Percentiles rank a stretch among this genome's conserved stretches.
Conservation (phyloP, 2,329 filamentous ascomycete species). For the Fusarium sp. region DNA sequence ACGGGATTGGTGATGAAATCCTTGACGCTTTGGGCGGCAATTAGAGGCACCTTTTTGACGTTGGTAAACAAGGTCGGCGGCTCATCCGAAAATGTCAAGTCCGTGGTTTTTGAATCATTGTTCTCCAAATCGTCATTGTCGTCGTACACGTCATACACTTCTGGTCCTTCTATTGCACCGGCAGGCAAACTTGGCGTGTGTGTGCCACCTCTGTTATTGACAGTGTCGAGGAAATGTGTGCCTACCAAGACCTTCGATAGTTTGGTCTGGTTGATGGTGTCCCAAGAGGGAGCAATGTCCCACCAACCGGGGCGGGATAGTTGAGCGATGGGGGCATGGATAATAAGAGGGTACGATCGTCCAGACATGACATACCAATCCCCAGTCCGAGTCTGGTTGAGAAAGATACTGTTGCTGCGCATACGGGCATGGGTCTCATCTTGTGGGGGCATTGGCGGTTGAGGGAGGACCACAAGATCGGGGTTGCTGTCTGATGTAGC, state of each 20-base stretch:
- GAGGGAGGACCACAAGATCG: slow-evolving; percentile 85
- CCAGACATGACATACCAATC: slow-evolving; percentile 97
- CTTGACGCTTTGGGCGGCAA: slow-evolving; percentile 59
- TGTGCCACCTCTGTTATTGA: slow-evolving; percentile 44
- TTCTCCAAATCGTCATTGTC: slow-evolving; percentile 46
- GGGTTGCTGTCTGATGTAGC: slow-evolving; percentile 71
- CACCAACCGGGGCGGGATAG: slow-evolving; percentile 59
- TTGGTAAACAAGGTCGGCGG: slow-evolving; percentile 59
- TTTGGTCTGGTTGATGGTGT: slow-evolving; percentile 55
- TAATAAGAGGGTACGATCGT: slow-evolving; percentile 83
- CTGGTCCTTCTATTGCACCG: slow-evolving; percentile 41
- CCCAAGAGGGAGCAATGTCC: slow-evolving; percentile 53
- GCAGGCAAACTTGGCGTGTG: slow-evolving; percentile 53
- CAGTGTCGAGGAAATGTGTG: slow-evolving; percentile 70
- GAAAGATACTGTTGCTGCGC: slow-evolving; percentile 75
- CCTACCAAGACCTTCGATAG: slow-evolving; percentile 73
- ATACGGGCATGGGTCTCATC: slow-evolving; percentile 61
- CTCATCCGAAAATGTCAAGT: slow-evolving; percentile 46
- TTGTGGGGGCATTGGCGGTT: slow-evolving; percentile 74
- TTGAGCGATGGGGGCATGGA: slow-evolving; percentile 66
- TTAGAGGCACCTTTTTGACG: slow-evolving; percentile 61
- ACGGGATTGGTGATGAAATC: slow-evolving; percentile 67
- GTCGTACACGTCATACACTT: slow-evolving; percentile 8
- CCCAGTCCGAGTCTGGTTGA: slow-evolving; percentile 87
- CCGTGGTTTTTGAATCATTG: slow-evolving; percentile 43